Evolutionary conservation across 176 grass and related monocot genomes (phyloP), one percentile per base, ranked within the genome.

Genomic region (Triticum turgidum): DNA sequence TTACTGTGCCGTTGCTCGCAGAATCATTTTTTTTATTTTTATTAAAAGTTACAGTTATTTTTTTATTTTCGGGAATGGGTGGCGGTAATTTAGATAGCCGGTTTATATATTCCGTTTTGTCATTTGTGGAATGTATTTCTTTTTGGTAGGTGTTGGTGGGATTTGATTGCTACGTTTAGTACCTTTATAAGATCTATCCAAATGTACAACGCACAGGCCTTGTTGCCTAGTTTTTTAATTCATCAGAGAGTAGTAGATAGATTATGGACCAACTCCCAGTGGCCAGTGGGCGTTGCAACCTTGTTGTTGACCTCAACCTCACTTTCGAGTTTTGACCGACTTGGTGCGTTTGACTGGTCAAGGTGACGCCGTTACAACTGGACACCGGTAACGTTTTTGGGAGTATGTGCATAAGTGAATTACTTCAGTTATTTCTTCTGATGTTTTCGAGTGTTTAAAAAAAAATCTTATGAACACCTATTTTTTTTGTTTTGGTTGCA

Each of bases 131-230:
- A 59, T 59, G 56, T 9, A 59, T 59, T 59, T 59, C 17, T 0
- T 59, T 59, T 9, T 59, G 69, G 32, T 82, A 22, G 72, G 72
- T 66, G 39, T 41, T 87, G 81, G 74, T 85, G 62, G 51, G 78
- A 81, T 77, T 84, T 84, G 81, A 84, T 91, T 76, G 75, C 32
- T 38, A 64, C 22, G 61, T 39, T 76, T 27, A 80, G 10, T 44
- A 65, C 64, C 56, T 59, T 56, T 56, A 7, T 47, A 0, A 81
- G 69, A 77, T 77, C 11, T 85, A 70, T 81, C 77, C 69, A 85
- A 56, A 84, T 87, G 69, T 85, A 34, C 89, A 63, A 38, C 56
- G 24, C 44, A 76, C 25, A 20, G 4, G 5, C 3, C 72, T 73
- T 11, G 42, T 84, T 61, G 47, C 34, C 59, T 84, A 17, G 73